Conservation (phyloP, 202 grass and related monocot species). For the Carex arenaria region DNA sequence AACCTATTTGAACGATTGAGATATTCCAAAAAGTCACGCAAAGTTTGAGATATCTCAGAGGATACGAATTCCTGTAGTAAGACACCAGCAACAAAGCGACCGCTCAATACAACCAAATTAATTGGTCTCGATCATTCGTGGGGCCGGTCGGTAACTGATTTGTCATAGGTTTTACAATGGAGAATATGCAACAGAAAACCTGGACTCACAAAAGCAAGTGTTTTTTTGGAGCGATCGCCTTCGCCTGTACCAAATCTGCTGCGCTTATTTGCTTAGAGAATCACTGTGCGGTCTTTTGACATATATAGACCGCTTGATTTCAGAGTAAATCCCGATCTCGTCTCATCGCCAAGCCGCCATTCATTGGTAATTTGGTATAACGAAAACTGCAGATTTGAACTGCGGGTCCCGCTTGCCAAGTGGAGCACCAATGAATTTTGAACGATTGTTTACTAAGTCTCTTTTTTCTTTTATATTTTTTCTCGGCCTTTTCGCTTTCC, state of each 20-base stretch:
- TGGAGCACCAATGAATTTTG: neutral
- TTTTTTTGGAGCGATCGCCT: neutral
- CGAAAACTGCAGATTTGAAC: neutral
- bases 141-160: neutral
- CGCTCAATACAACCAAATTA: neutral
- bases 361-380: neutral
- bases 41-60: too few species aligned
- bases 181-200: neutral
- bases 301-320: neutral
- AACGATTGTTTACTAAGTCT: neutral
- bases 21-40: too few species aligned
- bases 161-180: neutral
- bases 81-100: neutral
- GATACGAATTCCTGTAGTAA: too few species aligned
- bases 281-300: neutral
- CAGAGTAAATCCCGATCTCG: neutral
- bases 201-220: neutral
- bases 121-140: neutral
- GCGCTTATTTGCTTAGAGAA: neutral
- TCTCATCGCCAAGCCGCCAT: neutral
- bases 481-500: neutral
- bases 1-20: too few species aligned
- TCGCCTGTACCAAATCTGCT: neutral
- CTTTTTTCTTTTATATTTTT: slow-evolving; percentile 9
- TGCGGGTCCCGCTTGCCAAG: neutral